Base-by-base conservation (phyloP, 1,139 yeast species). In the Debaryomycetaceae sp. region DNA sequence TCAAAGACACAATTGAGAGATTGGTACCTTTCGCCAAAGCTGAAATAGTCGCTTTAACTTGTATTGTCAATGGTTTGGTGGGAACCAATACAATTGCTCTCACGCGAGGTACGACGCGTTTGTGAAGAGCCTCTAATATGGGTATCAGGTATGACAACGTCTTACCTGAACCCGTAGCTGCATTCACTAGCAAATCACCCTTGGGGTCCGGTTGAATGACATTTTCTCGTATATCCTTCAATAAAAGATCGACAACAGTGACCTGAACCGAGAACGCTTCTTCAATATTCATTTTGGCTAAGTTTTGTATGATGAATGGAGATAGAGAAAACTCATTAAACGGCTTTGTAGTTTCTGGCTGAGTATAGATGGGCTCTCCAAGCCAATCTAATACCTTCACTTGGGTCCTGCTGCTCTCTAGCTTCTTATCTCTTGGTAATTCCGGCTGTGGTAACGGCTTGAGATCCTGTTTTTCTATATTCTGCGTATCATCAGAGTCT, bases 91-190 rank as follows among this genome's bases (percentile, higher is more conserved):
- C 72, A 3, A 93, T 70, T 29, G 95, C 95, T 41, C 97, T 71
- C 4, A 88, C 65, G 43, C 83, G 71, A 1, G 96, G 93, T 2
- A 89, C 91, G 0, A 78, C 69, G 48, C 97, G 74, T 11, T 67
- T 64, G 13, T 76, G 69, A 43, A 93, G 69, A 5, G 80, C 70
- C 50, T 90, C 90, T 2, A 95, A 74, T 8, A 93, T 78, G 1
- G 99, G 99, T 3, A 93, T 75, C 48, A 83, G 76, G 60, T 93
- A 93, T 6, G 97, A 96, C 43, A 95, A 69, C 0, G 99, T 93
- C 61, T 93, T 93, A 57, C 99, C 99, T 0, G 96, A 87, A 42
- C 99, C 99, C 0, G 99, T 93, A 5, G 95, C 82, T 1, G 99
- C 96, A 62, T 93, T 91, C 5, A 93, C 96, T 41, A 93, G 69